Conservation (phyloP, 2,329 filamentous ascomycete genomes). For the Sporothrix variecibatus region DNA sequence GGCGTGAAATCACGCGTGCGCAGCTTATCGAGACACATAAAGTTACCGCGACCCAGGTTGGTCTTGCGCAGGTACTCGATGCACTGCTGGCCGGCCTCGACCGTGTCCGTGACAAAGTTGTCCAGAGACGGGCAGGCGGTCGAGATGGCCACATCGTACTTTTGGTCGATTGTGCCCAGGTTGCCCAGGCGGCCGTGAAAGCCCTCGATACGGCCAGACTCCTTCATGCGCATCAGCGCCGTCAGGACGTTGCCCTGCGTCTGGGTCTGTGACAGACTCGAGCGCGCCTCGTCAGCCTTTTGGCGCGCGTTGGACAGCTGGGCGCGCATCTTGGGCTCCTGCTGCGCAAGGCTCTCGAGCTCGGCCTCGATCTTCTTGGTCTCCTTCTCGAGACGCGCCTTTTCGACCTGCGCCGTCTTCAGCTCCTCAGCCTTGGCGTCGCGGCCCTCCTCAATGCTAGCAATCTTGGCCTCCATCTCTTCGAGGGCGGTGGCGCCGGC, state of each 20-base stretch:
- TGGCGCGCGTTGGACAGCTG: constrained; percentile 88
- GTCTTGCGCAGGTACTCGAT: constrained; percentile 98
- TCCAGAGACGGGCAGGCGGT: constrained; percentile 90
- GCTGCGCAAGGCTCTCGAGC: constrained; percentile 68
- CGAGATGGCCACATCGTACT: constrained; percentile 97
- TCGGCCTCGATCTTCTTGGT: constrained; percentile 70
- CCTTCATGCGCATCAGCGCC: constrained; percentile 89
- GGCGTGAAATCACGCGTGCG: constrained; percentile 73
- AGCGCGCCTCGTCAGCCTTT: constrained; percentile 93
- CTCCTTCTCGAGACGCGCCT: constrained; percentile 72
- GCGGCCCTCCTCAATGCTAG: constrained; percentile 69
- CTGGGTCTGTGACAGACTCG: constrained; percentile 85
- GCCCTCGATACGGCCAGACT: constrained; percentile 93
- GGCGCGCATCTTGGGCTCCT: constrained; percentile 79
- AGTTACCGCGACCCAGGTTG: constrained; percentile 93
- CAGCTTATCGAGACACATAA: constrained; percentile 91
- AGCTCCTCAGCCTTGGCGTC: constrained; percentile 72
- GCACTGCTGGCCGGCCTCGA: constrained; percentile 95
- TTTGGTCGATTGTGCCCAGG: constrained; percentile 86
- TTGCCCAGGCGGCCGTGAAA: constrained; percentile 96
- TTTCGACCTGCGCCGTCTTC: constrained; percentile 72
- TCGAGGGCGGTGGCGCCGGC: constrained; percentile 81
- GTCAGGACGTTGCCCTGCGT: constrained; percentile 90
- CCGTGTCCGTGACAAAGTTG: constrained; percentile 95
- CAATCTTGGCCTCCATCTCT: constrained; percentile 79